phyloP scores from a whole-genome alignment of 345 rosid species.

The Bretschneidera sinensis region DNA sequence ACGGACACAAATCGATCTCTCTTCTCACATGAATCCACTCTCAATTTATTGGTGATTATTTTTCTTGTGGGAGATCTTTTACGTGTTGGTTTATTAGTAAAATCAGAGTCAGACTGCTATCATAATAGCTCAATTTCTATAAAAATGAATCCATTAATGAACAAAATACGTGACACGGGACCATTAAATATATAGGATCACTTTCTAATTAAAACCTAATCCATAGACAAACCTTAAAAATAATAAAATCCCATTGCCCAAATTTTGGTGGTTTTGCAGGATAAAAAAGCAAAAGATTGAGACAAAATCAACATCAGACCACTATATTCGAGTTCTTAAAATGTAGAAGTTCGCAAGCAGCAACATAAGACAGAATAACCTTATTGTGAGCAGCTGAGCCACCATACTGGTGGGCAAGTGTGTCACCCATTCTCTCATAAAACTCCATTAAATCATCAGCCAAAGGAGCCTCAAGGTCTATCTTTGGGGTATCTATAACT shows the following conservation, averaged over 20 bases:
- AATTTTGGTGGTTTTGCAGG: not conserved
- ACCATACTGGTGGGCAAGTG: constrained; percentile 83
- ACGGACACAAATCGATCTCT: too few relatives aligned
- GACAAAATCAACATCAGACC: not conserved
- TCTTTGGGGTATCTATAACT: constrained; percentile 50
- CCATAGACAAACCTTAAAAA: not conserved
- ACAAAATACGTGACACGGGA: too few relatives aligned
- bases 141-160: too few relatives aligned
- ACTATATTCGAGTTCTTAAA: constrained; percentile 5
- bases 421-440: constrained; percentile 88
- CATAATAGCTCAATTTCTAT: not conserved
- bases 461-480: constrained; percentile 77
- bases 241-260: not conserved
- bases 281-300: not conserved
- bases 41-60: too few relatives aligned
- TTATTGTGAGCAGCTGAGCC: constrained; percentile 92
- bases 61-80: too few relatives aligned
- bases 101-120: not conserved
- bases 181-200: too few relatives aligned
- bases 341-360: constrained; percentile 3
- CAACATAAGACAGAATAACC: constrained; percentile 40
- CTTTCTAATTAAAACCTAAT: too few relatives aligned
- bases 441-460: constrained; percentile 83
- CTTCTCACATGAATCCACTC: too few relatives aligned
- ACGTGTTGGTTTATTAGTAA: too few relatives aligned